phyloP scores from a whole-genome alignment of 1,284 basidiomycete species.

The Sanguinoderma infundibulare region DNA sequence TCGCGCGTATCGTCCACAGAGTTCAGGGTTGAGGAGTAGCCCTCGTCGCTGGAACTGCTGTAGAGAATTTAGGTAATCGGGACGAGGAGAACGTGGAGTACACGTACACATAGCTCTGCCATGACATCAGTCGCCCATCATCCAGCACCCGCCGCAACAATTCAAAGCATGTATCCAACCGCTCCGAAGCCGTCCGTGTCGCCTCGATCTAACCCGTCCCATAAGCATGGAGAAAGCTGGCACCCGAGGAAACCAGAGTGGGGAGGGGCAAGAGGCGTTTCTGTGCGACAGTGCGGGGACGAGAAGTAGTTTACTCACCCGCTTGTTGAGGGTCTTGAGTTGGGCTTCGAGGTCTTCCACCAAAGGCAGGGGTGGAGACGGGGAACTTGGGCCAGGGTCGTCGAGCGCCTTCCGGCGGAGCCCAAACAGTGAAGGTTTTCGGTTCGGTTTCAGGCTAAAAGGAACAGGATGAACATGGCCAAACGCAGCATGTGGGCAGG shows the following conservation, averaged over 20 bases:
- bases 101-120: conserved; percentile 26
- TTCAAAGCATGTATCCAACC: conserved; percentile 26
- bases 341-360: conserved; percentile 17
- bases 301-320: no score
- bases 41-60: conserved; percentile 16
- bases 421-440: conserved; percentile 15
- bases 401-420: conserved; percentile 7
- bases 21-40: background rate
- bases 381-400: background rate
- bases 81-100: no score
- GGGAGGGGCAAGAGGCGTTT: no score
- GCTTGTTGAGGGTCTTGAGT: conserved; percentile 4
- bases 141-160: conserved; percentile 22
- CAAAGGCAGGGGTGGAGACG: background rate
- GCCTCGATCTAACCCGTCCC: conserved; percentile 19
- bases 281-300: no score
- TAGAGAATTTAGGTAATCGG: no score
- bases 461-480: no score
- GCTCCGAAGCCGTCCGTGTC: conserved; percentile 14
- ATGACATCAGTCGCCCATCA: conserved; percentile 23
- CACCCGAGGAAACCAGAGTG: background rate
- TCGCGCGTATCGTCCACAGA: conserved; percentile 11
- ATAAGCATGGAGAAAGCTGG: background rate
- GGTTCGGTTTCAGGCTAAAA: conserved; percentile 7
- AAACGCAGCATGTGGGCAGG: background rate